Evolutionary conservation across 176 grass and related monocot genomes (phyloP).

Genomic region (Cenchrus purpureus): DNA sequence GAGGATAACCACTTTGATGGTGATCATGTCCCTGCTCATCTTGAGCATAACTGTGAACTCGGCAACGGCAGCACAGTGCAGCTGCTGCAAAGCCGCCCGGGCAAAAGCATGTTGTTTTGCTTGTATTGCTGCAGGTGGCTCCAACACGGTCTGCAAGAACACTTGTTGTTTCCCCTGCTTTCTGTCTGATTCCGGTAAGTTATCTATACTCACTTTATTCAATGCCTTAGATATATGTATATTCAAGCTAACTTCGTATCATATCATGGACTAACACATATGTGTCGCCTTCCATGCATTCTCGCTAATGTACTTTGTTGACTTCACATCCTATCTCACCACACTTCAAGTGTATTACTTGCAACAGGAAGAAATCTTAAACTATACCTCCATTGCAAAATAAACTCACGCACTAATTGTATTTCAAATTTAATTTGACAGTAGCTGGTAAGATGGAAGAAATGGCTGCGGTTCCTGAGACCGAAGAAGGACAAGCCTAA

Average conservation of each 20-base stretch:
- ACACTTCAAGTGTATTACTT: neutral
- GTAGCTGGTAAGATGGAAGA: neutral
- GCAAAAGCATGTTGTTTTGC: slow-evolving; percentile 19
- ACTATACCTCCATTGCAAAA: neutral
- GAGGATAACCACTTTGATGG: neutral
- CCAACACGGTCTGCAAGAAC: neutral
- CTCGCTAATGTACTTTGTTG: neutral
- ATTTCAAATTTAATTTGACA: neutral
- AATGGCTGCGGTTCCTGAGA: neutral
- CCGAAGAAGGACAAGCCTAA: neutral
- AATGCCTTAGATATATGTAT: neutral
- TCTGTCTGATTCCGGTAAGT: neutral
- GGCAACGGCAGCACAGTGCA: neutral
- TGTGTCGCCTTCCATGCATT: neutral
- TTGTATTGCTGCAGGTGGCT: no score
- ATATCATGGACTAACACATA: neutral
- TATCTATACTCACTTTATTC: neutral
- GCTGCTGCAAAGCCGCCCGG: neutral
- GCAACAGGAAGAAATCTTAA: no score
- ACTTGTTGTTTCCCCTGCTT: slow-evolving; percentile 8
- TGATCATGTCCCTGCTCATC: slow-evolving; percentile 15
- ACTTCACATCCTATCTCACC: neutral
- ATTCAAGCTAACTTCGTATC: neutral
- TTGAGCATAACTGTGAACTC: neutral
- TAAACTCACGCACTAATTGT: slow-evolving; percentile 1